Percentiles rank a stretch among this genome's conserved stretches.
Conservation (phyloP, 495 filamentous ascomycete genomes). For the Filosporella fistucella region DNA sequence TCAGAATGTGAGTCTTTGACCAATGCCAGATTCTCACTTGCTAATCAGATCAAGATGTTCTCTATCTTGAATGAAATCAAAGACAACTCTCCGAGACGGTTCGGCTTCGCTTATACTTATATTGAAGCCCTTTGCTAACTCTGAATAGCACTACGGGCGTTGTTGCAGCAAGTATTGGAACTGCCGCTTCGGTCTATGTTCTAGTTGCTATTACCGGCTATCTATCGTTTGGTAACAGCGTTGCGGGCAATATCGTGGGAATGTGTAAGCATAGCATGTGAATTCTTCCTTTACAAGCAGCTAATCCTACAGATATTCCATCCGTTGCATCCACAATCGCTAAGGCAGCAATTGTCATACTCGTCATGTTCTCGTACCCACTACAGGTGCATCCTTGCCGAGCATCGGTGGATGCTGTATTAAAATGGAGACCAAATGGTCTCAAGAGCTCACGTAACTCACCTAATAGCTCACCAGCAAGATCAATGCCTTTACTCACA, state of each 20-base stretch:
- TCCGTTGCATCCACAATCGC: slow-evolving; percentile 85
- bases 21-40: neutral
- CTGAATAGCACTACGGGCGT: slow-evolving; percentile 70
- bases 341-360: slow-evolving; percentile 89
- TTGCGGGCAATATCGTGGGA: slow-evolving; percentile 85
- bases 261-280: slow-evolving; percentile 59
- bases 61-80: slow-evolving; percentile 93
- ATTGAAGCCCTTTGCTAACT: neutral
- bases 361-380: slow-evolving; percentile 96
- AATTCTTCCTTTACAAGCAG: neutral
- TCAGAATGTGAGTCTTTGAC: slow-evolving; percentile 70
- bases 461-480: slow-evolving; percentile 30
- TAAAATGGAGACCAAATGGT: slow-evolving; percentile 76
- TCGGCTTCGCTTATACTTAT: neutral
- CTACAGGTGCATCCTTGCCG: slow-evolving; percentile 93
- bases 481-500: slow-evolving; percentile 35
- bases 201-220: slow-evolving; percentile 94
- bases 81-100: slow-evolving; percentile 60
- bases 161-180: slow-evolving; percentile 76
- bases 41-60: slow-evolving; percentile 69
- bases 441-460: slow-evolving; percentile 21
- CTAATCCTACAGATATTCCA: slow-evolving; percentile 44
- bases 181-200: slow-evolving; percentile 74
- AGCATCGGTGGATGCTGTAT: slow-evolving; percentile 84
- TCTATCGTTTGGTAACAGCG: slow-evolving; percentile 82